phyloP scores from a whole-genome alignment of 129 eudicot genomes.

The Flaveria trinervia region DNA sequence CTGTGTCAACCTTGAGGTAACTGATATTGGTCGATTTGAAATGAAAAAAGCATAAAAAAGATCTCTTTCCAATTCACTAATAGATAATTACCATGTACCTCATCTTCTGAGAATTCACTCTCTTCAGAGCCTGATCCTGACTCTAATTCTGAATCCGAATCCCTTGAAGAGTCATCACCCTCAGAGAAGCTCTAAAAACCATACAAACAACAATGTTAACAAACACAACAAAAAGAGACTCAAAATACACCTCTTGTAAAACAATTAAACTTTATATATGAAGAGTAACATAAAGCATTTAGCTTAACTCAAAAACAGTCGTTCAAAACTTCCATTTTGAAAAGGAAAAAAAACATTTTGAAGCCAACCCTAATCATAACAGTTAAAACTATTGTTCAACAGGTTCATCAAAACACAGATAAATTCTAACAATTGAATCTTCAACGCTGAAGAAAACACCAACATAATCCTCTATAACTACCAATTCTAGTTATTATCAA shows the following conservation, averaged over 20 bases:
- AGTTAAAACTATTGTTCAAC: too few relatives aligned
- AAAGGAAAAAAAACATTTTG: not conserved
- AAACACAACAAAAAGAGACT: not conserved
- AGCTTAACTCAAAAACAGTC: not conserved
- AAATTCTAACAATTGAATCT: too few relatives aligned
- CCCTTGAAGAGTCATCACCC: constrained; percentile 33
- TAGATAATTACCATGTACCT: constrained; percentile 59
- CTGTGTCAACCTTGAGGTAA: not conserved
- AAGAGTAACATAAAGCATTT: constrained; percentile 2
- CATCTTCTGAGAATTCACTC: constrained; percentile 51
- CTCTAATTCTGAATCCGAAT: constrained; percentile 22
- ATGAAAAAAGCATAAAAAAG: not conserved
- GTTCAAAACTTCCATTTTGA: not conserved
- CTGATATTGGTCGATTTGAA: not conserved
- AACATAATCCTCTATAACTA: not conserved
- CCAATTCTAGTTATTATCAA: not conserved
- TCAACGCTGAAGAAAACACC: too few relatives aligned
- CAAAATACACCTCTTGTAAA: constrained; percentile 10
- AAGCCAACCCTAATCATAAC: not conserved
- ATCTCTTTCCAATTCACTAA: not conserved
- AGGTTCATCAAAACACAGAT: too few relatives aligned
- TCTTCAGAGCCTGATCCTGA: constrained; percentile 54
- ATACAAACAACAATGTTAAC: constrained; percentile 24
- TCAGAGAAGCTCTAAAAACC: constrained; percentile 40
- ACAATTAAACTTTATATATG: not conserved